Conservation (phyloP, 108 stramenopile genomes). For the Skeletonema tropicum region DNA sequence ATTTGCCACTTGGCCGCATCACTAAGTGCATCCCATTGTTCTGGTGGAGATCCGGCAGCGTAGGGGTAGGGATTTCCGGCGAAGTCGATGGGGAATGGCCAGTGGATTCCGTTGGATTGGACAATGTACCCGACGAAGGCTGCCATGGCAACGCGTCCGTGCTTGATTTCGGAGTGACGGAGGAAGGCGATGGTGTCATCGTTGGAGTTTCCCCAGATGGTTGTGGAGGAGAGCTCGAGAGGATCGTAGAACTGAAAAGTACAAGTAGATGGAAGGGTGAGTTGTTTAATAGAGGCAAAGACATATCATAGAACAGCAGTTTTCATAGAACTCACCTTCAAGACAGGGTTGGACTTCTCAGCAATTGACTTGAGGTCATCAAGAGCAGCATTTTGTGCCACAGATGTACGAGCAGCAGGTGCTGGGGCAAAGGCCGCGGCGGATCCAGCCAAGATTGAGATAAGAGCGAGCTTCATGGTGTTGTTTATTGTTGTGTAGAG, state of each 20-base stretch:
- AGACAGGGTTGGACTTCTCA: conserved; percentile 75
- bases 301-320: neutral
- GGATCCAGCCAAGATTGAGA: conserved; percentile 65
- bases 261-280: too few species aligned
- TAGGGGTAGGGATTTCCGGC: conserved; percentile 60
- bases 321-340: conserved; percentile 50
- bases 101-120: conserved; percentile 77
- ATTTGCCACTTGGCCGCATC: conserved; percentile 90
- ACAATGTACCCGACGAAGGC: conserved; percentile 80
- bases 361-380: conserved; percentile 72
- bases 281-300: too few species aligned
- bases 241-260: conserved; percentile 71
- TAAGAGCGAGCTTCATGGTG: conserved; percentile 70
- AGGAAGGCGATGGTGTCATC: conserved; percentile 73
- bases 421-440: conserved; percentile 83
- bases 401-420: conserved; percentile 42
- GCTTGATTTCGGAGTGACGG: conserved; percentile 83
- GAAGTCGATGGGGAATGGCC: conserved; percentile 56
- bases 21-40: conserved; percentile 81
- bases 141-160: conserved; percentile 79
- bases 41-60: conserved; percentile 61
- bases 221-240: conserved; percentile 66
- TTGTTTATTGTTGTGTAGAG: conserved; percentile 5
- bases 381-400: conserved; percentile 43
- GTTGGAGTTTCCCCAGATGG: conserved; percentile 73